phyloP scores from a whole-genome alignment of 2,329 filamentous ascomycete genomes.

The Pseudovirgaria hyperparasitica region DNA sequence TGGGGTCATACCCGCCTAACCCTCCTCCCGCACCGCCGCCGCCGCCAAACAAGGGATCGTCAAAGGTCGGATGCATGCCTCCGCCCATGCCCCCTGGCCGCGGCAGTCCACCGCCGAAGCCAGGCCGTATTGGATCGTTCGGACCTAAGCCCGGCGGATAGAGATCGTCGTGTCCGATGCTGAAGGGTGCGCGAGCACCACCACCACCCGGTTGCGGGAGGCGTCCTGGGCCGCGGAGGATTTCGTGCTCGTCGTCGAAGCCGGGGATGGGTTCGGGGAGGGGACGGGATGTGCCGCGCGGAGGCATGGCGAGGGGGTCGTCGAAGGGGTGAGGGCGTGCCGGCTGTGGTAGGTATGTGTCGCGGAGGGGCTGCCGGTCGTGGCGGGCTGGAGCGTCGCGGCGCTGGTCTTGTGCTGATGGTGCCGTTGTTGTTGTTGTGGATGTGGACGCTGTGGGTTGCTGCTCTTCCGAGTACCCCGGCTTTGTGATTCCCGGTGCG shows the following conservation, averaged over 20 bases:
- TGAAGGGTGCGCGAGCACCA: constrained; percentile 49
- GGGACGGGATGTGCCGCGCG: constrained; percentile 47
- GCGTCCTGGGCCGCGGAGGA: constrained; percentile 54
- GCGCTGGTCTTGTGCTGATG: constrained; percentile 26
- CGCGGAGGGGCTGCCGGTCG: constrained; percentile 38
- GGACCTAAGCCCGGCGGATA: constrained; percentile 80
- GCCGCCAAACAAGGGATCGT: constrained; percentile 72
- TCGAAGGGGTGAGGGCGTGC: constrained; percentile 56
- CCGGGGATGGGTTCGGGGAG: constrained; percentile 73
- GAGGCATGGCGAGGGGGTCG: constrained; percentile 51
- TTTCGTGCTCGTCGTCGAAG: constrained; percentile 87
- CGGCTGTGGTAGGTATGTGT: constrained; percentile 38
- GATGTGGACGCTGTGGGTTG: neutral
- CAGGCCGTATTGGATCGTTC: constrained; percentile 63
- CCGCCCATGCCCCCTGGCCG: constrained; percentile 50
- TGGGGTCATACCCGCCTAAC: constrained; percentile 48
- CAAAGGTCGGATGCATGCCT: constrained; percentile 94
- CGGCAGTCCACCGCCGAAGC: constrained; percentile 48
- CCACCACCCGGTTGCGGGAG: constrained; percentile 30
- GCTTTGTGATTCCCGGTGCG: constrained; percentile 61
- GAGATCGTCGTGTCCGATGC: constrained; percentile 75
- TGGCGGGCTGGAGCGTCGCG: constrained; percentile 24
- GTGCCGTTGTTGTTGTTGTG: constrained; percentile 8
- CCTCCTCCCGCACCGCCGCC: constrained; percentile 34
- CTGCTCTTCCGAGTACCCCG: constrained; percentile 56